Base-by-base conservation (phyloP, 306 rosid genomes). In the Trifolium repens region DNA sequence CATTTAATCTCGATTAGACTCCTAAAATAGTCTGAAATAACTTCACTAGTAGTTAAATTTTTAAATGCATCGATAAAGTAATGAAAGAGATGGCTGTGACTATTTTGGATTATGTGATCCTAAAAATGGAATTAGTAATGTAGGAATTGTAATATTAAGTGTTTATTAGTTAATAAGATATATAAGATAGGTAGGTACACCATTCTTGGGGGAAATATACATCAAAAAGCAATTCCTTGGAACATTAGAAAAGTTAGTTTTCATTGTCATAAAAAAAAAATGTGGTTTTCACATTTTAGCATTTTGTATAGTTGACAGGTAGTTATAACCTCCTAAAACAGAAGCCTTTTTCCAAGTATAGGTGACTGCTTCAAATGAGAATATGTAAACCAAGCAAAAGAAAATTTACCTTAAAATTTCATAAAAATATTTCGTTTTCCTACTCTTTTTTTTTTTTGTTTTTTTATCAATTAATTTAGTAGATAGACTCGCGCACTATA, bases 191-290 rank as follows among this genome's bases (percentile, higher is more conserved):
- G 89, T 80, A 71, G 90, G 86, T 80, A 75, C 60, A 78, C 80
- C 75, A 63, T 67, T 80, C 55, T 78, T 69, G 66, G 72, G 71
- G 76, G 65, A 72, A 74, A 74, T 80, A 75, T 71, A 66, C 67
- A 54, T 65, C 74, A 65, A 61, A 81, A 62, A 58, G 58, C 3
- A 59, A 77, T 72, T 67, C 78, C 84, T 67, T 81, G 72, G 76
- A 83, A 71, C 77, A 83, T 85, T 77, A 73, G 69, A 71, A 74
- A 81, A 78, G 89, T 77, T 85, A 74, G 88, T 83, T 90, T 88
- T 81, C 13, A 76, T 24, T 59, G 2, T 13, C 13, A 13, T 60
- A 3, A 26, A 27, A 30, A 32, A 32, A 13, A 60, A 7, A 17
- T 12, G 14, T 27, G 17, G 72, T 88, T 70, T 84, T 79, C 27